Percentiles rank a stretch among this genome's conserved stretches.
phyloP scores from a whole-genome alignment of 495 filamentous ascomycete species.

The Baudoinia panamericana region DNA sequence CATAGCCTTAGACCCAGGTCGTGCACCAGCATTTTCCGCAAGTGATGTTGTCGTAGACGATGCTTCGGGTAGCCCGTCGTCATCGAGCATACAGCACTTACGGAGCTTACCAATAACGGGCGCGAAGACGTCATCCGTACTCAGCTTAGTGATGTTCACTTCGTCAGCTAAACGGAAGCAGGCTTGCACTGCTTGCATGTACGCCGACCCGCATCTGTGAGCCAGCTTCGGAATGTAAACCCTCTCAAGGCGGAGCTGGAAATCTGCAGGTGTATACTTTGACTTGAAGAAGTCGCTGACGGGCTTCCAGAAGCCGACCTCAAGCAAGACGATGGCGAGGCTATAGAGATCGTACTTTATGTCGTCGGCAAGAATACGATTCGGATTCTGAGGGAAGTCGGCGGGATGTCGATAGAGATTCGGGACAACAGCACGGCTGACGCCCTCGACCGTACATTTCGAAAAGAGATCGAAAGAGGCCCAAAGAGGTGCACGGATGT shows the following conservation, averaged over 20 bases:
- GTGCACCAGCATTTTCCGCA: neutral
- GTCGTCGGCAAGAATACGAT: constrained; percentile 30
- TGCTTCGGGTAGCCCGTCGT: constrained; percentile 14
- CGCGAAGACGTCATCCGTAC: constrained; percentile 21
- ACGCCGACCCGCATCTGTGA: constrained; percentile 37
- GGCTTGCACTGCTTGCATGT: constrained; percentile 66
- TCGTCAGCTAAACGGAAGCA: constrained; percentile 63
- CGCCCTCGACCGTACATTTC: constrained; percentile 40
- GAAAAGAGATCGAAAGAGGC: constrained; percentile 75
- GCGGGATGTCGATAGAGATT: constrained; percentile 63
- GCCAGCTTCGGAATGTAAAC: constrained; percentile 47
- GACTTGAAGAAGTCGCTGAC: constrained; percentile 54
- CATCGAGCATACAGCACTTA: constrained; percentile 30
- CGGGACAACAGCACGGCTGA: constrained; percentile 31
- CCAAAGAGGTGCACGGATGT: constrained; percentile 59
- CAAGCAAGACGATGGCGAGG: constrained; percentile 67
- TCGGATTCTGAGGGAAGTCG: constrained; percentile 18
- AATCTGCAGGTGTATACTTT: constrained; percentile 50
- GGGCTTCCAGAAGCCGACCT: constrained; percentile 81
- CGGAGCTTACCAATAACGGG: constrained; percentile 22
- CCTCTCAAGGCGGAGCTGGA: constrained; percentile 49
- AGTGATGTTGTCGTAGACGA: neutral
- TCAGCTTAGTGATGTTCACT: constrained; percentile 6
- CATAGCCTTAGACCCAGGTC: neutral
- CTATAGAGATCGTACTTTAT: constrained; percentile 75